Conservation (phyloP, 1,139 yeast genomes). For the Taphrina pruni region DNA sequence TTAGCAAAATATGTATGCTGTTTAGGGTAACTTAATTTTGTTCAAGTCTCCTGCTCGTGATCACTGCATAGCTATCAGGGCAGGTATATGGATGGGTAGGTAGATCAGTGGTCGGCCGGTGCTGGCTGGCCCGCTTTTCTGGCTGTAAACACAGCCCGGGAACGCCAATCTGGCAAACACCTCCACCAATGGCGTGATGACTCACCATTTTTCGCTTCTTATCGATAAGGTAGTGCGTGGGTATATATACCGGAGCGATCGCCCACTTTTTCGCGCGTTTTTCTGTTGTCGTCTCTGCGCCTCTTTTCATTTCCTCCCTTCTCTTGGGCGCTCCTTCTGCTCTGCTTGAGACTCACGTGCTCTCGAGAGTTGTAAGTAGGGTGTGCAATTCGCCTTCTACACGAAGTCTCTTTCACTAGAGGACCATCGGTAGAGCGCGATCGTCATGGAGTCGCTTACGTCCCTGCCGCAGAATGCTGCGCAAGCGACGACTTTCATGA, state of each 20-base stretch:
- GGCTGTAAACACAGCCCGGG: not conserved
- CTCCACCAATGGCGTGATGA: not conserved
- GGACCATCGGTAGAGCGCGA: conserved; percentile 15
- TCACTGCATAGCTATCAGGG: too few relatives aligned
- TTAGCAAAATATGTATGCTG: too few relatives aligned
- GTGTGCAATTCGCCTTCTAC: not conserved
- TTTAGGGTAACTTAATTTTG: too few relatives aligned
- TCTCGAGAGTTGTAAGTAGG: not conserved
- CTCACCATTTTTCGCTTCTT: not conserved
- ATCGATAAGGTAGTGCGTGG: conserved; percentile 3
- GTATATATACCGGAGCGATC: conserved; percentile 16
- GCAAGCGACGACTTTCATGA: conserved; percentile 42
- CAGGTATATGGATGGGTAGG: too few relatives aligned
- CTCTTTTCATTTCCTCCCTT: conserved; percentile 12
- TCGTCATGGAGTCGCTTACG: conserved; percentile 37
- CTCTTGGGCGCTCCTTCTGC: conserved; percentile 7
- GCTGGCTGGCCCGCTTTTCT: not conserved
- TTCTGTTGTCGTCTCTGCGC: not conserved
- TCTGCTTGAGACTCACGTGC: conserved; percentile 4
- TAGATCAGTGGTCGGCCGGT: not conserved
- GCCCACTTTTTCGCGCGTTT: conserved; percentile 20
- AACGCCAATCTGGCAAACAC: not conserved
- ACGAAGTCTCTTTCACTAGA: conserved; percentile 14
- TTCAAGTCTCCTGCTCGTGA: too few relatives aligned
- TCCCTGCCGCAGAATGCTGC: conserved; percentile 42